Percentiles rank a stretch among this genome's conserved stretches.
These are phyloP conservation scores for Adansonia digitata DNA, from an alignment of 345 rosid genomes.

Conservation along the genomic window DNA sequence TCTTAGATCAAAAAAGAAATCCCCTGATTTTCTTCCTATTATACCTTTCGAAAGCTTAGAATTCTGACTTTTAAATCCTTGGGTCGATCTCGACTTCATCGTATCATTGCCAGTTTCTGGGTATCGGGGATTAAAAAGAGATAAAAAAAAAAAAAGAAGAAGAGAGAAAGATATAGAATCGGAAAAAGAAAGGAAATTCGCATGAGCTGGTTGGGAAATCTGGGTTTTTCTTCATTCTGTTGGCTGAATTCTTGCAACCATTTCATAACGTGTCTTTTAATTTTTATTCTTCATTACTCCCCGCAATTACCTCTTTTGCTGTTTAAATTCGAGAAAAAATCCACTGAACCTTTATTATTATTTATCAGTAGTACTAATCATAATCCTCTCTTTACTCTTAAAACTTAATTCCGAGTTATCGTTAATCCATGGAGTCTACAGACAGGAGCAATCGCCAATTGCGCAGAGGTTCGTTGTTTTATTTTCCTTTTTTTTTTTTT, in stretches of 20 bases:
- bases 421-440: slow-evolving; percentile 56
- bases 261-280: slow-evolving; percentile 69
- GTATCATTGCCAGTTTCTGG: background rate
- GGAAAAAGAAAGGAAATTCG: slow-evolving; percentile 35
- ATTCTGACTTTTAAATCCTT: background rate
- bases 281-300: slow-evolving; percentile 75
- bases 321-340: slow-evolving; percentile 43
- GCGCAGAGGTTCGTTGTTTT: slow-evolving; percentile 49
- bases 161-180: background rate
- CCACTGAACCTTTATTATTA: slow-evolving; percentile 40
- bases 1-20: too few relatives aligned
- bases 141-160: too few relatives aligned
- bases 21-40: too few relatives aligned
- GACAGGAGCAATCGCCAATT: slow-evolving; percentile 70
- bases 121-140: background rate
- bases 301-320: slow-evolving; percentile 61
- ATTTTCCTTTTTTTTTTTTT: background rate
- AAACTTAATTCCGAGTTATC: slow-evolving; percentile 17
- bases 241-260: slow-evolving; percentile 40
- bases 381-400: slow-evolving; percentile 16
- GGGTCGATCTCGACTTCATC: background rate
- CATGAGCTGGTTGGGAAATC: slow-evolving; percentile 96
- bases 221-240: slow-evolving; percentile 51
- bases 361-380: background rate
- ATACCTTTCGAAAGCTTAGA: too few relatives aligned